phyloP scores from a whole-genome alignment of 2,329 filamentous ascomycete genomes.

The Neofusicoccum umdonicola region DNA sequence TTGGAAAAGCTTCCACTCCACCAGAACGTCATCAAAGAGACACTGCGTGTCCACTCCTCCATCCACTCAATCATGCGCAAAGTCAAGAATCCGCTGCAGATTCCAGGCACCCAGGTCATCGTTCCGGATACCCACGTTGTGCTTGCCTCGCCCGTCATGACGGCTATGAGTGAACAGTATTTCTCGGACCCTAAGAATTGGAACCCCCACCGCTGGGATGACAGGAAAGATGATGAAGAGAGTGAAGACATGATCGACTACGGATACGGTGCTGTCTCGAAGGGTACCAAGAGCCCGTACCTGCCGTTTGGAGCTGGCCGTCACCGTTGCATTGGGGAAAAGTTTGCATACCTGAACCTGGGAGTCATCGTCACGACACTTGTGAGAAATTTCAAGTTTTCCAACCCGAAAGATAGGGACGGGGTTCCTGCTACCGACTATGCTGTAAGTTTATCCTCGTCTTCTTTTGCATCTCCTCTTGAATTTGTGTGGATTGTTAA shows the following conservation, averaged over 20 bases:
- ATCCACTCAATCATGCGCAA: conserved; percentile 88
- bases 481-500: not conserved
- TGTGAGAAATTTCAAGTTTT: conserved; percentile 72
- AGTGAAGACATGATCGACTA: conserved; percentile 76
- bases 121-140: conserved; percentile 74
- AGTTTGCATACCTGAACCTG: conserved; percentile 85
- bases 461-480: no score
- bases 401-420: conserved; percentile 64
- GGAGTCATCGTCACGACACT: conserved; percentile 73
- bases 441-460: conserved; percentile 26
- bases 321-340: conserved; percentile 88
- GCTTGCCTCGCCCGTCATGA: conserved; percentile 75
- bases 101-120: conserved; percentile 73
- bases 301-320: conserved; percentile 86
- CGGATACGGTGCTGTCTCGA: conserved; percentile 82
- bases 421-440: conserved; percentile 65
- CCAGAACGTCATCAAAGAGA: conserved; percentile 79
- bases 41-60: conserved; percentile 77
- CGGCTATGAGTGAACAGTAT: conserved; percentile 63
- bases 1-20: conserved; percentile 74
- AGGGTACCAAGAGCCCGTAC: conserved; percentile 80
- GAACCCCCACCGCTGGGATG: conserved; percentile 83
- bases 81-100: conserved; percentile 77
- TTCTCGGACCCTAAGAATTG: conserved; percentile 76
- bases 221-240: conserved; percentile 55